phyloP scores from a whole-genome alignment of 192 early-diverging fungal genomes.

The Powellomyces hirtus region DNA sequence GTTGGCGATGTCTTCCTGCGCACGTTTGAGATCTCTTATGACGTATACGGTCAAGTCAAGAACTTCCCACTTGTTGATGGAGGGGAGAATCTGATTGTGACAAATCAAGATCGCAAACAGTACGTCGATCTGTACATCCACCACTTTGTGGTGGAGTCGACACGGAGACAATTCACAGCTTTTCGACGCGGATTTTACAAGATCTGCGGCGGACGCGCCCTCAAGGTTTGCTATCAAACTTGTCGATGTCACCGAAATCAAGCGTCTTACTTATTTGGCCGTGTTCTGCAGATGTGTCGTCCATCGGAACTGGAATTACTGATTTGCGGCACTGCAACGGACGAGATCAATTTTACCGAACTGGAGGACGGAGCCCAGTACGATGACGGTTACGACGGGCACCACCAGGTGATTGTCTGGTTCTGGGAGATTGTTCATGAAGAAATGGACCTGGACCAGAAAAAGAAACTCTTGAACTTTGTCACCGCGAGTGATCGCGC shows the following conservation, averaged over 20 bases:
- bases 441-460: constrained; percentile 56
- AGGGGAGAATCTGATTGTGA: constrained; percentile 49
- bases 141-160: constrained; percentile 35
- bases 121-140: constrained; percentile 55
- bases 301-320: constrained; percentile 74
- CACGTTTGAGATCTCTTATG: constrained; percentile 78
- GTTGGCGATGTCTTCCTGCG: constrained; percentile 82
- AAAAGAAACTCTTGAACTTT: constrained; percentile 77
- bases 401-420: constrained; percentile 65
- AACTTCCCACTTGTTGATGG: constrained; percentile 43
- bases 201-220: constrained; percentile 50
- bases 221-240: constrained; percentile 35
- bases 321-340: constrained; percentile 61
- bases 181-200: constrained; percentile 50
- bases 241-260: no score
- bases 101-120: constrained; percentile 50
- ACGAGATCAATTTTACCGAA: constrained; percentile 62
- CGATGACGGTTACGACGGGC: constrained; percentile 76
- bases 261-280: no score
- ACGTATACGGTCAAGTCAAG: constrained; percentile 51
- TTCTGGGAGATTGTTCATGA: constrained; percentile 83
- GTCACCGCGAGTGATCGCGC: constrained; percentile 91
- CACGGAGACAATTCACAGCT: constrained; percentile 47
- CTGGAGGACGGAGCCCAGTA: constrained; percentile 73
- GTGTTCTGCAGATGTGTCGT: constrained; percentile 45